These are phyloP conservation scores for Suillus placidus DNA, from an alignment of 768 basidiomycete species.

Conservation along the genomic window DNA sequence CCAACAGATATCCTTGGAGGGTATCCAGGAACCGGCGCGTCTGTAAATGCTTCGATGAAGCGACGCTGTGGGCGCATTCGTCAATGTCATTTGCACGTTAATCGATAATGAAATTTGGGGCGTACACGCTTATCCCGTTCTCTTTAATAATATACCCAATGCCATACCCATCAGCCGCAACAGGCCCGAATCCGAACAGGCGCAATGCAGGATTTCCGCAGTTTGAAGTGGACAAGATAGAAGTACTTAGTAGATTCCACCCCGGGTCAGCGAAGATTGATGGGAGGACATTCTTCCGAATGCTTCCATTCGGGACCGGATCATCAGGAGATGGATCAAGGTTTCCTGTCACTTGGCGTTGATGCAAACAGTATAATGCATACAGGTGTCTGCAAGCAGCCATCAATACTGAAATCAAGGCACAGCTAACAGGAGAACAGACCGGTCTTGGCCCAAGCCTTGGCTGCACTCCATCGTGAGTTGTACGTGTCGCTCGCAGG, in stretches of 20 bases:
- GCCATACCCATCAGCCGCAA: conserved; percentile 93
- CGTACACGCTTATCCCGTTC: conserved; percentile 82
- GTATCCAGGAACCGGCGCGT: conserved; percentile 89
- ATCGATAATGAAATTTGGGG: conserved; percentile 7
- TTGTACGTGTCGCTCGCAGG: conserved; percentile 83
- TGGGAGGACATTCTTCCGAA: conserved; percentile 38
- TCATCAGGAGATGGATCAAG: conserved; percentile 37
- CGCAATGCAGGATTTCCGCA: conserved; percentile 94
- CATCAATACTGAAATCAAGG: neutral
- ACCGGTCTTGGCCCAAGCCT: conserved; percentile 92
- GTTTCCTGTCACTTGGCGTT: conserved; percentile 67
- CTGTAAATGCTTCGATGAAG: conserved; percentile 94
- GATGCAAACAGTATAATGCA: conserved; percentile 90
- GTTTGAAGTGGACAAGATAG: conserved; percentile 92
- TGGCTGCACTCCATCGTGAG: conserved; percentile 89
- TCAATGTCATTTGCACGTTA: conserved; percentile 3
- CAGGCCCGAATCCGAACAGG: conserved; percentile 93
- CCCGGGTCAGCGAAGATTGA: conserved; percentile 87
- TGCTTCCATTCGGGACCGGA: conserved; percentile 33
- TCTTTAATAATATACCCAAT: conserved; percentile 99
- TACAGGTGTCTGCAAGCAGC: conserved; percentile 70
- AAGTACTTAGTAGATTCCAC: conserved; percentile 78
- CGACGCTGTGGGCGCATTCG: conserved; percentile 54
- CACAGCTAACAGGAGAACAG: conserved; percentile 13
- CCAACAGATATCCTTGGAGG: conserved; percentile 76